Base-by-base conservation (phyloP, 2,329 filamentous ascomycete genomes). In the Aureobasidium sp. region DNA sequence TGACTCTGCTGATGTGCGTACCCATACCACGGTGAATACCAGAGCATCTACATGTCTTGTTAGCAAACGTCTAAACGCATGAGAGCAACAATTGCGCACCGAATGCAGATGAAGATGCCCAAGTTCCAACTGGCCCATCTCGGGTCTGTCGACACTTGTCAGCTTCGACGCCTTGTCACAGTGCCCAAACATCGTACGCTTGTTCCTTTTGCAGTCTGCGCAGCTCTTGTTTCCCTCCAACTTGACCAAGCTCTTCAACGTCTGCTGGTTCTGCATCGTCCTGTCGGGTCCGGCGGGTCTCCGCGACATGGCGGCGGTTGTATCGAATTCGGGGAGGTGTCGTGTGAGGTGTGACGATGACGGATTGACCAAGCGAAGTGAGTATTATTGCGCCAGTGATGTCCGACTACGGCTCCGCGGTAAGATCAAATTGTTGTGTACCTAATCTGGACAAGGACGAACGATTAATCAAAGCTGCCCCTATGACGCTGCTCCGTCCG, bases 91-190 rank as follows among this genome's bases (percentile, higher is more conserved):
- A 13, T 16, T 47, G 34, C 57, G 44, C 68, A 78, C 76, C 92
- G 88, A 74, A 99, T 99, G 81, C 94, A 99, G 71, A 99, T 81
- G 74, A 99, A 99, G 72, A 99, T 86, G 69, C 94, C 94, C 60
- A 99, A 78, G 74, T 99, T 99, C 94, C 94, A 99, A 73, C 91
- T 97, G 36, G 94, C 94, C 94, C 94, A 99, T 88, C 94, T 85
- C 64, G 94, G 94, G 79, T 97, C 91, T 96, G 73, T 44, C n/a
- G 32, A 55, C 1, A 21, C 55, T 41, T 52, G 67, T 75, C 54
- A 71, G 69, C 41, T n/a, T n/a, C n/a, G 44, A 63, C 39, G 47
- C 29, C 32, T 25, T 42, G 25, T n/a, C 16, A 34, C 50, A 34
- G n/a, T 10, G 3, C 27, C 27, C 9, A 15, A 49, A 36, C 34